Percentiles rank a stretch among this genome's conserved stretches.
phyloP scores from a whole-genome alignment of 768 basidiomycete genomes.

The Hypholoma sublateritium region DNA sequence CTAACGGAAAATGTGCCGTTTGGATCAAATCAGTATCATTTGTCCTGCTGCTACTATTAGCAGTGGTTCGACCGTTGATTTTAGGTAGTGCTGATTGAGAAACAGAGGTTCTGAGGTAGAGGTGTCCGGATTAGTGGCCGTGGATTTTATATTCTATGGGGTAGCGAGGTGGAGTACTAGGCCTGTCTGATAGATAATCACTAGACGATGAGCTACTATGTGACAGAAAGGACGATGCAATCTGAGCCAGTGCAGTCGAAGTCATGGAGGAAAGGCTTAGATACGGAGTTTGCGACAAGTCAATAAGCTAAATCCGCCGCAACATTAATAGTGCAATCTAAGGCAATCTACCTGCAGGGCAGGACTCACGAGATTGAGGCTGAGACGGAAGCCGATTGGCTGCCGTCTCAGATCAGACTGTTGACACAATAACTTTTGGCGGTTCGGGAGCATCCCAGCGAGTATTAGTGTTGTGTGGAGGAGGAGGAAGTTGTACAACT shows the following conservation, averaged over 20 bases:
- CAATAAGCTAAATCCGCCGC: slow-evolving; percentile 8
- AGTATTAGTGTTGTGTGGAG: slow-evolving; percentile 42
- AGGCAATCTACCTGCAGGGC: too few species aligned
- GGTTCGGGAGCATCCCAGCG: slow-evolving; percentile 50
- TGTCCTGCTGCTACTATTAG: not conserved
- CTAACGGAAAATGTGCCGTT: not conserved
- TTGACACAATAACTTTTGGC: slow-evolving; percentile 19
- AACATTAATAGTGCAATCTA: not conserved
- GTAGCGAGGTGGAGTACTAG: slow-evolving; percentile 1
- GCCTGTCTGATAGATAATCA: slow-evolving; percentile 15
- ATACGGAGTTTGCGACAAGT: slow-evolving; percentile 11
- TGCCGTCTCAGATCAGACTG: slow-evolving; percentile 18
- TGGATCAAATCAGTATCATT: not conserved
- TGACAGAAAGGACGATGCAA: slow-evolving; percentile 3
- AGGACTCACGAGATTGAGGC: slow-evolving; percentile 20
- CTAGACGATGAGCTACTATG: not conserved
- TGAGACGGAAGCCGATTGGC: slow-evolving; percentile 14
- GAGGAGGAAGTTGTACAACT: slow-evolving; percentile 56
- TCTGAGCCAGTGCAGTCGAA: slow-evolving; percentile 14
- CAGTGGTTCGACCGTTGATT: not conserved
- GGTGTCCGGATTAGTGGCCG: slow-evolving; percentile 1
- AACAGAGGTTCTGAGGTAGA: slow-evolving; percentile 7
- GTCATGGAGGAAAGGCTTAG: slow-evolving; percentile 16
- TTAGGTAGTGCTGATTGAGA: not conserved
- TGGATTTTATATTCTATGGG: slow-evolving; percentile 3